A percentile compares a stretch with the other conserved stretches of the same genome.
phyloP scores from a whole-genome alignment of 1,284 basidiomycete species.

The Melampsora americana region DNA sequence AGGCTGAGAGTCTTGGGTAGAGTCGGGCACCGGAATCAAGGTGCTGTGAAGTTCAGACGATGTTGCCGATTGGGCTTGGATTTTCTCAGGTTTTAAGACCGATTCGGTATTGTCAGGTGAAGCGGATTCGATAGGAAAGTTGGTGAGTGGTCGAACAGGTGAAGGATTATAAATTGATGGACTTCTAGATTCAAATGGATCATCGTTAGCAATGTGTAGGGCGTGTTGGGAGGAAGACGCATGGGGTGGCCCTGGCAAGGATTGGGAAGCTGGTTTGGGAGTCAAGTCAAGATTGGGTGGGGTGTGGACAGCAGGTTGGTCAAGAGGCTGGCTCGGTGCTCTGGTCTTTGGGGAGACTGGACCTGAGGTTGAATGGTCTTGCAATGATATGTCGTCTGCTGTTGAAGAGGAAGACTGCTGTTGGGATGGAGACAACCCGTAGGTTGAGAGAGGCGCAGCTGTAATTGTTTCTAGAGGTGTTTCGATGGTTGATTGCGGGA shows the following conservation, averaged over 20 bases:
- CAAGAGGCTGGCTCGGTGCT: not conserved
- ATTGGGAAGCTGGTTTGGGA: not conserved
- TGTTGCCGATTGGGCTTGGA: too few species aligned
- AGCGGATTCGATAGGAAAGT: not conserved
- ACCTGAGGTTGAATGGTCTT: not conserved
- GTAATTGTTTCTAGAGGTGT: not conserved
- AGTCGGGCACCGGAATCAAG: not conserved
- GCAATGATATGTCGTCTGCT: not conserved
- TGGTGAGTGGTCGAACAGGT: slow-evolving; percentile 7
- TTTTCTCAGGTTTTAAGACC: too few species aligned
- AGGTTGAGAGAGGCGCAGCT: not conserved
- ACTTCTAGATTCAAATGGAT: slow-evolving; percentile 36
- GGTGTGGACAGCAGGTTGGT: not conserved
- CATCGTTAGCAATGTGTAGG: slow-evolving; percentile 26
- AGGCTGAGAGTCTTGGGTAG: too few species aligned
- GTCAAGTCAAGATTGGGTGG: not conserved
- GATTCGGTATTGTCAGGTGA: too few species aligned
- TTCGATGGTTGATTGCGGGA: slow-evolving; percentile 1
- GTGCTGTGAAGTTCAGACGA: not conserved
- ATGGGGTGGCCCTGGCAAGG: not conserved
- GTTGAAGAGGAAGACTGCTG: not conserved
- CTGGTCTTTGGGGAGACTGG: not conserved
- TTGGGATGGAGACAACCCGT: not conserved
- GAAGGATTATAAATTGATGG: slow-evolving; percentile 34
- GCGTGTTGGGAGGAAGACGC: too few species aligned